Conservation (phyloP, 345 rosid species). For the Zanthoxylum bungeanum region DNA sequence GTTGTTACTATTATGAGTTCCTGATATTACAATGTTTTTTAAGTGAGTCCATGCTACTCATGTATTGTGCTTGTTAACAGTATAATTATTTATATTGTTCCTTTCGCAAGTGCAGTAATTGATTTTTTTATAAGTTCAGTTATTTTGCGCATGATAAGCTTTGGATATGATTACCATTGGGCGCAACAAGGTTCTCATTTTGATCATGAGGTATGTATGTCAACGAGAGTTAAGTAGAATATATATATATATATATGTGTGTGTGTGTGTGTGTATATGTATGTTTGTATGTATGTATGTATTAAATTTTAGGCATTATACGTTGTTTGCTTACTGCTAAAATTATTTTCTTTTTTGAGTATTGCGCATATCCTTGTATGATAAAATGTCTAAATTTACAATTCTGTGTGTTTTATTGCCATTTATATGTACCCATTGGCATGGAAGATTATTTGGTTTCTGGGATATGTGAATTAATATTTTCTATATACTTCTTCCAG, state of each 20-base stretch:
- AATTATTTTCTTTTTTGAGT: neutral
- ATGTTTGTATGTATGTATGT: neutral
- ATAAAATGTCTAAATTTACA: neutral
- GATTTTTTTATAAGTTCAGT: constrained; percentile 36
- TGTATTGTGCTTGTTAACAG: neutral
- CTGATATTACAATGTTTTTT: neutral
- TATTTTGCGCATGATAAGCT: constrained; percentile 89
- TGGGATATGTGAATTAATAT: constrained; percentile 7
- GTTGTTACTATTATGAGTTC: neutral
- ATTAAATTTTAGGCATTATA: neutral
- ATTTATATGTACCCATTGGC: neutral
- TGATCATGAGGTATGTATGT: constrained; percentile 58
- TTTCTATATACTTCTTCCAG: neutral
- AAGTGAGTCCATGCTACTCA: neutral
- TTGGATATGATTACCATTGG: constrained; percentile 89
- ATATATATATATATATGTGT: neutral
- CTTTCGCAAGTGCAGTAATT: neutral
- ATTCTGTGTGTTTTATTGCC: neutral
- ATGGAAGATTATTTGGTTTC: neutral
- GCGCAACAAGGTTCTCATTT: constrained; percentile 54
- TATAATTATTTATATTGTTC: neutral
- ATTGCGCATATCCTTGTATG: neutral
- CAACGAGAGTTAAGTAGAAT: neutral
- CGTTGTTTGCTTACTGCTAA: neutral
- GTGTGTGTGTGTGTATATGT: neutral